phyloP scores from a whole-genome alignment of 176 grass and related monocot species.

The maize (Zea mays) region Zm-B73-REFERENCE-NAM-5.0 NC_050103.1:180079001-180079500 shows the following conservation, averaged over 20 bases:
- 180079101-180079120: neutral
- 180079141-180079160: neutral
- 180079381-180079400: neutral
- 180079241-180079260: neutral
- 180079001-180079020: neutral
- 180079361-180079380: neutral
- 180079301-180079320: neutral
- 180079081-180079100: neutral
- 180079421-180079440: constrained; percentile 27
- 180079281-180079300: neutral
- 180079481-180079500: constrained; percentile 85
- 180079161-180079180: neutral
- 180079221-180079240: neutral
- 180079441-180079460: constrained; percentile 75
- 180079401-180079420: constrained; percentile 15
- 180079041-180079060: neutral
- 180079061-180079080: neutral
- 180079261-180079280: neutral
- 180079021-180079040: neutral
- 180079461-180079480: constrained; percentile 71
- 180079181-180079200: neutral
- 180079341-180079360: constrained; percentile 29
- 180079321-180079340: neutral
- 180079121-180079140: neutral
- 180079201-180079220: neutral